Base-by-base conservation (phyloP, 179 eudicot species). In the Corrigiola litoralis region DNA sequence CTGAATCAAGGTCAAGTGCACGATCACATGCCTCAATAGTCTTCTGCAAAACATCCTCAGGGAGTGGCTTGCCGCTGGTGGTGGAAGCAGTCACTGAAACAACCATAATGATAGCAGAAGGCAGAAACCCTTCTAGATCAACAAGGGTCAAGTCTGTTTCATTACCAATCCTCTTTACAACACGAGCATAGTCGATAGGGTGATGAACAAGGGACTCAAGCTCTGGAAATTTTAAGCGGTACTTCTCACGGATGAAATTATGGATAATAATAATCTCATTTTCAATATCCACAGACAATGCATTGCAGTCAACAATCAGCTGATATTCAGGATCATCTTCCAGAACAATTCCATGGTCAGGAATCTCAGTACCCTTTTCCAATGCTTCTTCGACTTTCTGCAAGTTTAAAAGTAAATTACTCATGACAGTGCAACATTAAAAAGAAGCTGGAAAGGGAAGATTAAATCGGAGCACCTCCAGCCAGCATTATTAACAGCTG, bases 61-160 rank as follows among this genome's bases (percentile, higher is more conserved):
- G 97, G 34, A 94, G 91, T 32, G 97, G 99, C 79, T 87, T 90
- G 7, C 97, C 98, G 75, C 86, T 90, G 21, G 98, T 92, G 50
- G 97, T 92, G 61, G 98, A 94, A 59, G 97, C 99, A 27, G 99
- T 90, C 31, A 94, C 99, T 36, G 99, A 94, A 53, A 94, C 84
- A 10, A 90, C 99, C 99, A 94, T 90, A 45, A 94, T 94, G 68
- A 83, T 83, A 32, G 99, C 99, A 6, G 97, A 94, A 18, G 95
- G 97, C 41, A 94, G 72, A 65, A 94, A 84, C 7, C 97, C 97
- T 77, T 94, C 95, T 9, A 94, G 72, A 79, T 90, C 91, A 80
- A 94, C 95, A 27, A 94, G 91, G 50, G 99, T 94, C 75, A 94
- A 77, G 71, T 94, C 98, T 50, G 67, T 69, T 71, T 94, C 99